Evolutionary conservation across 768 basidiomycete genomes (phyloP).

Genomic region (Leucocoprinus sp.): DNA sequence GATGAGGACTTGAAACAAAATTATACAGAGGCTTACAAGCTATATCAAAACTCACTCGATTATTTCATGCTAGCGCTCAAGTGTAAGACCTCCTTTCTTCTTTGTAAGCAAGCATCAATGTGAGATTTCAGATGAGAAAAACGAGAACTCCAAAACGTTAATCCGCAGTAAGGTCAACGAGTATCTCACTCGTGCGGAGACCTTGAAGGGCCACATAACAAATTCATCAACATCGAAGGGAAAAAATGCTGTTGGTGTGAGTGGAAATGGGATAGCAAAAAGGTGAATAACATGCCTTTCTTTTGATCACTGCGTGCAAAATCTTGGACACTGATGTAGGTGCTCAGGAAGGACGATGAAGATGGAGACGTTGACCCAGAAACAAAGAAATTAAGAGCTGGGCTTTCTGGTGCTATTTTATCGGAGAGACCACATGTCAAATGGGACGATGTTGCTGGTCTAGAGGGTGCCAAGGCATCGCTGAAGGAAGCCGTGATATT

Average conservation of each 20-base stretch:
- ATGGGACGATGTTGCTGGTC: constrained; percentile 98
- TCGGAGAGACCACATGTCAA: constrained; percentile 91
- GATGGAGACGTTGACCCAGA: constrained; percentile 86
- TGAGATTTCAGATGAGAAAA: constrained; percentile 46
- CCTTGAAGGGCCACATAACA: constrained; percentile 74
- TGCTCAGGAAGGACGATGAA: constrained; percentile 32
- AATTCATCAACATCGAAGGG: constrained; percentile 55
- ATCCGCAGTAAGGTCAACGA: constrained; percentile 86
- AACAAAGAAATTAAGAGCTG: constrained; percentile 92
- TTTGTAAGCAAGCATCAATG: not conserved
- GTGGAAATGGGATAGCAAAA: constrained; percentile 39
- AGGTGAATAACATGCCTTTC: constrained; percentile 26
- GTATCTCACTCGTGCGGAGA: constrained; percentile 88
- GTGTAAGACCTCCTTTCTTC: constrained; percentile 40
- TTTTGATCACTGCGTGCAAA: not conserved
- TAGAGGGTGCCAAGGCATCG: constrained; percentile 91
- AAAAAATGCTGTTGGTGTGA: constrained; percentile 40
- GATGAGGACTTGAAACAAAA: constrained; percentile 90
- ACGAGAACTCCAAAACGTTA: constrained; percentile 81
- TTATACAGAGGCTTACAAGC: constrained; percentile 90
- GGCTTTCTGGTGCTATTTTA: constrained; percentile 80
- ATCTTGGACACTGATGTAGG: constrained; percentile 3
- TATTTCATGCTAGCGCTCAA: constrained; percentile 98
- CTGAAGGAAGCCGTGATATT: constrained; percentile 98
- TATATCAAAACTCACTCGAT: constrained; percentile 91